Conservation (phyloP, 768 basidiomycete species). For the Mycena amicta region DNA sequence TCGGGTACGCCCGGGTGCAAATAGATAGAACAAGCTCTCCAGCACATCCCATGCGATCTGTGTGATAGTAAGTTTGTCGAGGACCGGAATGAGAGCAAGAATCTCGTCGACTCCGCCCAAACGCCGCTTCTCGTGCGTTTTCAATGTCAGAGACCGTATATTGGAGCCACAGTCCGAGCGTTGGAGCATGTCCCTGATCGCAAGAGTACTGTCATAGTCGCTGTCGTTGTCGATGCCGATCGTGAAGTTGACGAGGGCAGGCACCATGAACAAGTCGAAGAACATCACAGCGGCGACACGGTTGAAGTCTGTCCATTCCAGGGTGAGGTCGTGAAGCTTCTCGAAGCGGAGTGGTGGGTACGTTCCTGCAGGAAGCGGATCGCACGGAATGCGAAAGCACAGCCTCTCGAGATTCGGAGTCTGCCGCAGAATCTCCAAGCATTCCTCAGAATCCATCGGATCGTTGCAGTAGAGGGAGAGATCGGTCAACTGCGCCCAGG, state of each 20-base stretch:
- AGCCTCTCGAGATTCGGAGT: not conserved
- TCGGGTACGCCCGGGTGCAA: no score
- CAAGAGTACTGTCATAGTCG: not conserved
- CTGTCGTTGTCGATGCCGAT: not conserved
- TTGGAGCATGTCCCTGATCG: not conserved
- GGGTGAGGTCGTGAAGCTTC: not conserved
- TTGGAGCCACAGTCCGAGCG: not conserved
- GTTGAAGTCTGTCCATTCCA: not conserved
- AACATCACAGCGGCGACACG: not conserved
- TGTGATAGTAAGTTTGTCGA: no score
- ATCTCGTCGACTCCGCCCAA: no score
- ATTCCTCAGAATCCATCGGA: not conserved
- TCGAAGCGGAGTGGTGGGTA: not conserved
- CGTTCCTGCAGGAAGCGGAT: not conserved
- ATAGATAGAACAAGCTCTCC: no score
- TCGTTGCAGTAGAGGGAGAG: not conserved
- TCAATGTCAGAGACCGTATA: not conserved
- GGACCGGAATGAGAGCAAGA: no score
- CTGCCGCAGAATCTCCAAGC: not conserved
- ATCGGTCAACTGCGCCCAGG: not conserved
- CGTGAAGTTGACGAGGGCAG: not conserved
- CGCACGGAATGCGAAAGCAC: not conserved
- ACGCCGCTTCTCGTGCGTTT: no score
- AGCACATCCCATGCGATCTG: no score
- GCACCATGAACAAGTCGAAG: not conserved